Conservation (phyloP, 768 basidiomycete genomes). For the Hebeloma cylindrosporum region DNA sequence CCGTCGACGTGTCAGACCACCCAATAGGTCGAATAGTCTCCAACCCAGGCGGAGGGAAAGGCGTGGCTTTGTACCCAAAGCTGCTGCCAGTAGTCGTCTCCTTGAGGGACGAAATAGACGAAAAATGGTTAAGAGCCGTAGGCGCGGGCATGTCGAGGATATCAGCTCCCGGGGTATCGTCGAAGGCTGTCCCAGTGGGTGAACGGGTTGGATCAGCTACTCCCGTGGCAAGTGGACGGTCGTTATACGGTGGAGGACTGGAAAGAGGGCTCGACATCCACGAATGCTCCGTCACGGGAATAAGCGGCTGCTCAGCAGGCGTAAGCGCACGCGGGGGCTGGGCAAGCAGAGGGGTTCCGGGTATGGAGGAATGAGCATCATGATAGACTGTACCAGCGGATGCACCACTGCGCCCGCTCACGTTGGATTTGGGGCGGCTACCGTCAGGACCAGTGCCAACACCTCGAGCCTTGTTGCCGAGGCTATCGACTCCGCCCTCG, state of each 20-base stretch:
- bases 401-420: conserved; percentile 52
- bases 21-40: conserved; percentile 29
- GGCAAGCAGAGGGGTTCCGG: conserved; percentile 39
- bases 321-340: conserved; percentile 50
- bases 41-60: conserved; percentile 40
- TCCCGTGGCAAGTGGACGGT: conserved; percentile 19
- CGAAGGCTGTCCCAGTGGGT: conserved; percentile 7
- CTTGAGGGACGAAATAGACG: conserved; percentile 36
- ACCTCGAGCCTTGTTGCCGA: conserved; percentile 19
- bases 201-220: conserved; percentile 15
- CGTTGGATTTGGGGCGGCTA: conserved; percentile 55
- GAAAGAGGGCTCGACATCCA: conserved; percentile 25
- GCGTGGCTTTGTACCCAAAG: conserved; percentile 22
- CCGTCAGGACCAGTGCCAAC: conserved; percentile 40
- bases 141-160: conserved; percentile 49
- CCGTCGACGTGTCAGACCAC: conserved; percentile 31
- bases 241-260: conserved; percentile 24
- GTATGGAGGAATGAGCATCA: conserved; percentile 56
- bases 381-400: conserved; percentile 62
- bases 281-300: conserved; percentile 18
- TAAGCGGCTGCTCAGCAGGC: conserved; percentile 30
- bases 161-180: conserved; percentile 19
- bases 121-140: conserved; percentile 52
- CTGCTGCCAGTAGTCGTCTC: conserved; percentile 34
- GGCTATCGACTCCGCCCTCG: conserved; percentile 25